Evolutionary conservation across 2,329 filamentous ascomycete genomes (phyloP).

Genomic region (Dothideomycetidae sp.): DNA sequence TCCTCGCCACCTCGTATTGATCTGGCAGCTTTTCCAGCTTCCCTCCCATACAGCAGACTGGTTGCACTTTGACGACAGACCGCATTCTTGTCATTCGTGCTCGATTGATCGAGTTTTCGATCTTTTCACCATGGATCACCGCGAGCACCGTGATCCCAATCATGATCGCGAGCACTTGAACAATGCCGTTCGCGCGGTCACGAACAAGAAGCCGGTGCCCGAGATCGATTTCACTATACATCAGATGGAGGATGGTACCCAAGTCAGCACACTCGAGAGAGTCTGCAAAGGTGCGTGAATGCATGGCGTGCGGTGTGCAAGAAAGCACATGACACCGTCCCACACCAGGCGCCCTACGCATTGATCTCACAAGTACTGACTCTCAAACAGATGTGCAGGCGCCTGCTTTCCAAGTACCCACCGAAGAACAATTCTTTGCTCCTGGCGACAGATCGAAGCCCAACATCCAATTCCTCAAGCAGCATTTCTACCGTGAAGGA

Average conservation of each 20-base stretch:
- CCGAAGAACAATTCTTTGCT: constrained; percentile 87
- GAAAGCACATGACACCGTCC: constrained; percentile 8
- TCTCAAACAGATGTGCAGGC: constrained; percentile 73
- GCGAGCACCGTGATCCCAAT: constrained; percentile 19
- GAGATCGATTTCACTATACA: constrained; percentile 99
- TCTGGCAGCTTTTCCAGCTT: not conserved
- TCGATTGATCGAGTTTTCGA: too few relatives aligned
- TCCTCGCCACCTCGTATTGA: not conserved
- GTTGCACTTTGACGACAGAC: too few relatives aligned
- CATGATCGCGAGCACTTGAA: constrained; percentile 44
- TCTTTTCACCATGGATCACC: too few relatives aligned
- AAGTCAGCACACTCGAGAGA: constrained; percentile 89
- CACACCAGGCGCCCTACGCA: not conserved
- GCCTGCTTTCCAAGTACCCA: constrained; percentile 82
- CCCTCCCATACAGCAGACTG: too few relatives aligned
- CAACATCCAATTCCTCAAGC: constrained; percentile 86
- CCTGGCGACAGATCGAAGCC: constrained; percentile 77
- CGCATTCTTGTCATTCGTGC: too few relatives aligned
- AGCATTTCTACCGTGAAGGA: constrained; percentile 96
- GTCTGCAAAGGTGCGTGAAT: constrained; percentile 77
- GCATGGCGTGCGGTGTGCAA: not conserved
- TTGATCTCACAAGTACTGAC: constrained; percentile 1
- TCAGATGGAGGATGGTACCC: constrained; percentile 91
- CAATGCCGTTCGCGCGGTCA: constrained; percentile 81
- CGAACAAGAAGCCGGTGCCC: constrained; percentile 85